A percentile compares a stretch with the other conserved stretches of the same genome.
Conservation (phyloP, 805 yeast genomes). For the Candida tammaniensis region DNA sequence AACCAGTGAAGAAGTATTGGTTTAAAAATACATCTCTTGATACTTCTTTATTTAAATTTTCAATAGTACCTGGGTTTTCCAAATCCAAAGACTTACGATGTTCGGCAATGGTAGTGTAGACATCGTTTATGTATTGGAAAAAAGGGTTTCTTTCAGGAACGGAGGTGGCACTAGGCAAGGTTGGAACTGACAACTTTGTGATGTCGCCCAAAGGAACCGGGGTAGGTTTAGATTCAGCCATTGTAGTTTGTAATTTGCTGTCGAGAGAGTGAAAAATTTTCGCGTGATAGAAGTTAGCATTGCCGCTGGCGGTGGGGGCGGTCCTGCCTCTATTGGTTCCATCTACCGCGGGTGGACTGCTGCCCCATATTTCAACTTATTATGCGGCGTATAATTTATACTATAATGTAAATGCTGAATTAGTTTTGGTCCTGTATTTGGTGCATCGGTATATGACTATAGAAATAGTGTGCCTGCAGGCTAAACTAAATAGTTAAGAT, state of each 20-base stretch:
- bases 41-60: conserved; percentile 90
- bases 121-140: conserved; percentile 73
- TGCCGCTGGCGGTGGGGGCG: too few relatives aligned
- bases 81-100: conserved; percentile 83
- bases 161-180: conserved; percentile 57
- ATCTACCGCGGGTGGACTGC: too few relatives aligned
- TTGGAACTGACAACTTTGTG: conserved; percentile 53
- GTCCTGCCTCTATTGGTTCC: too few relatives aligned
- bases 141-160: conserved; percentile 68
- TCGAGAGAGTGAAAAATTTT: conserved; percentile 6
- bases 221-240: conserved; percentile 14
- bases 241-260: not conserved
- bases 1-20: conserved; percentile 90
- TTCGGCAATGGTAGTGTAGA: conserved; percentile 64
- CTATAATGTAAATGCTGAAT: too few relatives aligned
- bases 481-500: too few relatives aligned
- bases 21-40: conserved; percentile 87
- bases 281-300: too few relatives aligned
- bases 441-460: too few relatives aligned
- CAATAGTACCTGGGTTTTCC: conserved; percentile 91
- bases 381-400: too few relatives aligned
- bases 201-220: conserved; percentile 58
- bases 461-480: too few relatives aligned
- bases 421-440: too few relatives aligned
- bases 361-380: too few relatives aligned